Base-by-base conservation (phyloP, 345 rosid genomes). In the Acer yangbiense region DNA sequence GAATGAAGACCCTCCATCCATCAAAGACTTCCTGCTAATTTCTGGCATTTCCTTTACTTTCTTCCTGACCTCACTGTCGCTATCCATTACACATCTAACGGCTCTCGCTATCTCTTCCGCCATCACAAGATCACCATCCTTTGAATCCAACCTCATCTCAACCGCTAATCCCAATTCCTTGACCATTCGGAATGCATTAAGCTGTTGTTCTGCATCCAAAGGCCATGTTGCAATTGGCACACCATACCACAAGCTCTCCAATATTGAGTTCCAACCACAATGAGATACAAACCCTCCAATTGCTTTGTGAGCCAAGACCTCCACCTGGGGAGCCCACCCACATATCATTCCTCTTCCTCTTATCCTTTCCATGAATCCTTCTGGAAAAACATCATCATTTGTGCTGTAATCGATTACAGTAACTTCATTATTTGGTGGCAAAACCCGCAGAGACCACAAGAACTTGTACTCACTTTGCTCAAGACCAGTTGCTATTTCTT, bases 141-240 rank as follows among this genome's bases (percentile, higher is more conserved):
- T 50, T 39, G 81, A 84, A 70, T 87, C 87, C n/a, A 87, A 10
- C 18, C 83, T 82, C 71, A 83, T 4, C 72, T 83, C 85, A 35
- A 69, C 78, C 0, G 87, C 81, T 25, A 85, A 55, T 4, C 88
- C 88, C 35, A 83, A 46, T 68, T 89, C 90, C 66, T 79, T 84
- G 52, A 82, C 84, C 87, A 87, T 82, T 16, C 17, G 61, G 43
- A 81, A 89, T 0, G 87, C 92, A 25, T 84, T 89, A 9, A 85
- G 79, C 82, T 89, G 92, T 20, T 85, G 90, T 67, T 89, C 89
- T 0, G 86, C 88, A 4, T 81, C 82, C 73, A 89, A 54, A 3
- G 90, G 90, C 92, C 83, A 89, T 5, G 92, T 81, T 13, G 70
- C 83, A 1, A 81, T 82, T 3, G 91, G 85, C 50, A 83, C 88